phyloP scores from a whole-genome alignment of 2,329 filamentous ascomycete genomes.

The Blastomyces silverae region DNA sequence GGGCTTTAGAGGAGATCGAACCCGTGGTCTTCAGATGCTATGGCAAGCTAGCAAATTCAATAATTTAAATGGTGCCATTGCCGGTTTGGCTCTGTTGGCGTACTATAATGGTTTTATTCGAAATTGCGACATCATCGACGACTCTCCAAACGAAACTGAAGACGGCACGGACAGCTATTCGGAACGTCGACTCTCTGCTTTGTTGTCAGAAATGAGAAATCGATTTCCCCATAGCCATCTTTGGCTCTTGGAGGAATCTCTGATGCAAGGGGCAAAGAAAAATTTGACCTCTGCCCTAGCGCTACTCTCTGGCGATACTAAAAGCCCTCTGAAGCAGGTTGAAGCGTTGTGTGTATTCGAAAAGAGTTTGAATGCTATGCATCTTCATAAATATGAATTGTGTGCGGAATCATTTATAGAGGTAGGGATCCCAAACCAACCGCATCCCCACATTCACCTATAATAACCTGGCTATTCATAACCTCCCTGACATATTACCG shows the following conservation, averaged over 20 bases:
- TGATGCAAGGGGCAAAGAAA: constrained; percentile 62
- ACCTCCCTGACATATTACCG: neutral
- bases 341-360: constrained; percentile 82
- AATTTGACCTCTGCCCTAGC: constrained; percentile 61
- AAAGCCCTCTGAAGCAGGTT: constrained; percentile 78
- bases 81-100: constrained; percentile 69
- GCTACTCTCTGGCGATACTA: constrained; percentile 53
- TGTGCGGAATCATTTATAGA: constrained; percentile 68
- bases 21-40: constrained; percentile 73
- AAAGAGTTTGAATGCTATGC: constrained; percentile 69
- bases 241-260: constrained; percentile 83
- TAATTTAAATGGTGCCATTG: constrained; percentile 89
- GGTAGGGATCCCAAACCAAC: constrained; percentile 30
- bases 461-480: neutral
- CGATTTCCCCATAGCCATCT: constrained; percentile 76
- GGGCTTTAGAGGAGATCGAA: constrained; percentile 83
- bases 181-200: constrained; percentile 54
- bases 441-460: neutral
- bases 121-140: constrained; percentile 78
- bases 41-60: constrained; percentile 82
- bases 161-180: constrained; percentile 66
- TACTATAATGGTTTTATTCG: constrained; percentile 86
- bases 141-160: constrained; percentile 37
- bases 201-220: constrained; percentile 66
- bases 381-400: constrained; percentile 65